These are phyloP conservation scores for Cytospora schulzeri DNA, from an alignment of 2,329 filamentous ascomycete genomes.

Conservation along the genomic window DNA sequence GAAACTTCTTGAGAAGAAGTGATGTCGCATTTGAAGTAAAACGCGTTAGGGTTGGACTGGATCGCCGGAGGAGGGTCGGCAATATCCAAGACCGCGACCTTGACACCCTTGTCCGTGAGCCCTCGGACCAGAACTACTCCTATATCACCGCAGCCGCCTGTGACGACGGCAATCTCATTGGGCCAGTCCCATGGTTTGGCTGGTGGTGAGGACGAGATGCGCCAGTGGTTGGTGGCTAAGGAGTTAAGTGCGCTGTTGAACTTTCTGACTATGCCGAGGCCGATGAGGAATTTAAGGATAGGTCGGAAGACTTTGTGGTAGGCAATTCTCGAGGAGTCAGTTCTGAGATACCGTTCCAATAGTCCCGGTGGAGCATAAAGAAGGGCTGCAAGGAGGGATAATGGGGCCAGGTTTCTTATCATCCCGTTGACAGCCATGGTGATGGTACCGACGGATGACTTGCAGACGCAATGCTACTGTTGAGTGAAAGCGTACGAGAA, in stretches of 20 bases:
- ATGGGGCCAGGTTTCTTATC: constrained; percentile 1
- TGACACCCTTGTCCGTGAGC: constrained; percentile 39
- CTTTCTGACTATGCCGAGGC: constrained; percentile 11
- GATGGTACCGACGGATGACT: no score
- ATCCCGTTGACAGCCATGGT: constrained; percentile 5
- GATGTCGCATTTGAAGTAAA: constrained; percentile 50
- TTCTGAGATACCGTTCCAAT: constrained; percentile 10
- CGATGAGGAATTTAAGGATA: constrained; percentile 12
- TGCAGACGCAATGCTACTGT: neutral
- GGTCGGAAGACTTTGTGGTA: constrained; percentile 12
- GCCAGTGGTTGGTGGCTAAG: constrained; percentile 33
- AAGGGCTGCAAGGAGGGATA: constrained; percentile 19
- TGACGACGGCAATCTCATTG: constrained; percentile 35
- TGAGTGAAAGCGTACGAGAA: neutral
- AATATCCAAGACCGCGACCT: constrained; percentile 42
- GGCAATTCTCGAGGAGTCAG: constrained; percentile 5
- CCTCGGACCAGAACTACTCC: constrained; percentile 39
- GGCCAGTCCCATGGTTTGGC: constrained; percentile 33
- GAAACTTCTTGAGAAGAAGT: constrained; percentile 49
- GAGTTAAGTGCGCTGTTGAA: constrained; percentile 30
- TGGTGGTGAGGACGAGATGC: constrained; percentile 21
- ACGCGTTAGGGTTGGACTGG: constrained; percentile 28
- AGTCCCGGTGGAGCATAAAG: constrained; percentile 17
- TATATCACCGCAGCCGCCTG: constrained; percentile 38
- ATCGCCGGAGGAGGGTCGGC: constrained; percentile 34